phyloP scores from a whole-genome alignment of 2,329 filamentous ascomycete species.

The Tolypocladium tropicale region DNA sequence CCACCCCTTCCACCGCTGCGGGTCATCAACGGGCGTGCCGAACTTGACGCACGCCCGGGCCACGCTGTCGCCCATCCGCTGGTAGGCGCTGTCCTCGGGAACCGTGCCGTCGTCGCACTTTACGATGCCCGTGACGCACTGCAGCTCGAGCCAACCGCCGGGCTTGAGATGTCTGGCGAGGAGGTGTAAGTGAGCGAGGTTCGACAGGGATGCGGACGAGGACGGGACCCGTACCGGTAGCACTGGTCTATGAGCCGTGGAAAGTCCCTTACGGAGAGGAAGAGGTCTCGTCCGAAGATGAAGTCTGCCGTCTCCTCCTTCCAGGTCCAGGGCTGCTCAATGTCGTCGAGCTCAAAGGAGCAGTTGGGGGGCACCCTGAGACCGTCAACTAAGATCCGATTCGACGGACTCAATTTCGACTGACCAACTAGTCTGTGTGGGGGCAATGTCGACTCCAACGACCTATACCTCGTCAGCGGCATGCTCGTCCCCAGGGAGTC shows the following conservation, averaged over 20 bases:
- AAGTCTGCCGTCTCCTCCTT: conserved; percentile 24
- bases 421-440: conserved; percentile 13
- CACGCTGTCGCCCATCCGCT: conserved; percentile 13
- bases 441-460: conserved; percentile 15
- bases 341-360: conserved; percentile 25
- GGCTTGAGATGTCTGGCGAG: conserved; percentile 17
- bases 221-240: conserved; percentile 15
- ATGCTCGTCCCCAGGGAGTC: neutral
- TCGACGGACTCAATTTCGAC: too few species aligned
- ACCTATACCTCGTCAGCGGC: conserved; percentile 4
- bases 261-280: conserved; percentile 18
- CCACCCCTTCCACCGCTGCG: conserved; percentile 16
- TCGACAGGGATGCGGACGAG: neutral
- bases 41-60: conserved; percentile 13
- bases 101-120: conserved; percentile 22
- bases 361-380: conserved; percentile 27
- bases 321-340: conserved; percentile 24
- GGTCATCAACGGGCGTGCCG: conserved; percentile 17
- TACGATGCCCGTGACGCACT: conserved; percentile 16
- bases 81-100: conserved; percentile 11
- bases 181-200: neutral
- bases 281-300: conserved; percentile 20
- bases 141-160: conserved; percentile 22
- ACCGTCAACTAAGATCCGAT: too few species aligned
- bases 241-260: conserved; percentile 21